These are phyloP conservation scores for Populus davidiana DNA, from an alignment of 345 rosid genomes.

Conservation along the genomic window DNA sequence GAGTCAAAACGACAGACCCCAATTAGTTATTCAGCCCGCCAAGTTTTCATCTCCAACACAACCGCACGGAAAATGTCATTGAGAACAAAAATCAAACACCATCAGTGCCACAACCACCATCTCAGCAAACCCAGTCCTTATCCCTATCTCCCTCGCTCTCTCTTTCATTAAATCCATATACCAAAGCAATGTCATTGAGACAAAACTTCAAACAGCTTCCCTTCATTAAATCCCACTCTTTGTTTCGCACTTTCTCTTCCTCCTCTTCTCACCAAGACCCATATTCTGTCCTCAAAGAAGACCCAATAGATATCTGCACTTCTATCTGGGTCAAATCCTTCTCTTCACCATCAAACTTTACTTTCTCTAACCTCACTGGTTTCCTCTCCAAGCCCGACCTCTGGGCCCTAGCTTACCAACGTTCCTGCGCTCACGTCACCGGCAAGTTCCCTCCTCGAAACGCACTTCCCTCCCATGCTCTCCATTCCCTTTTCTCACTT, in stretches of 20 bases:
- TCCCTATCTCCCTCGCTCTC: not conserved
- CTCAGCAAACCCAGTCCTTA: not conserved
- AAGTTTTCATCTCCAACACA: not conserved
- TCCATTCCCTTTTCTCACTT: slow-evolving; percentile 71
- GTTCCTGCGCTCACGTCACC: slow-evolving; percentile 68
- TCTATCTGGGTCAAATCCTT: slow-evolving; percentile 91
- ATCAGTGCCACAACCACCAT: not conserved
- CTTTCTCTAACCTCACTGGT: slow-evolving; percentile 73
- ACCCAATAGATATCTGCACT: slow-evolving; percentile 71
- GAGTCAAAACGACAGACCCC: not conserved
- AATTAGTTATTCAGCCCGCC: not conserved
- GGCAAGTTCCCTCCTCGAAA: slow-evolving; percentile 91
- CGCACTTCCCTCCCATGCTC: slow-evolving; percentile 60
- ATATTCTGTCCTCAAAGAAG: slow-evolving; percentile 66
- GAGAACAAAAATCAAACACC: not conserved
- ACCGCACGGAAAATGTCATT: not conserved
- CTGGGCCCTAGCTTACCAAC: slow-evolving; percentile 92
- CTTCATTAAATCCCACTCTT: slow-evolving; percentile 10
- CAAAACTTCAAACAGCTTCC: slow-evolving; percentile 61
- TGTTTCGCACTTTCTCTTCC: slow-evolving; percentile 32
- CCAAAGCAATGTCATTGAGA: slow-evolving; percentile 42
- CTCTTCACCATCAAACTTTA: slow-evolving; percentile 53
- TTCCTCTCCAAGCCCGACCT: slow-evolving; percentile 86
- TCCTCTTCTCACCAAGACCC: slow-evolving; percentile 43
- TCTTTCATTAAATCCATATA: not conserved